A percentile compares a stretch with the other conserved stretches of the same genome.
Evolutionary conservation across 441 rosid species (phyloP).

Genomic region (Adansonia gregorii): DNA sequence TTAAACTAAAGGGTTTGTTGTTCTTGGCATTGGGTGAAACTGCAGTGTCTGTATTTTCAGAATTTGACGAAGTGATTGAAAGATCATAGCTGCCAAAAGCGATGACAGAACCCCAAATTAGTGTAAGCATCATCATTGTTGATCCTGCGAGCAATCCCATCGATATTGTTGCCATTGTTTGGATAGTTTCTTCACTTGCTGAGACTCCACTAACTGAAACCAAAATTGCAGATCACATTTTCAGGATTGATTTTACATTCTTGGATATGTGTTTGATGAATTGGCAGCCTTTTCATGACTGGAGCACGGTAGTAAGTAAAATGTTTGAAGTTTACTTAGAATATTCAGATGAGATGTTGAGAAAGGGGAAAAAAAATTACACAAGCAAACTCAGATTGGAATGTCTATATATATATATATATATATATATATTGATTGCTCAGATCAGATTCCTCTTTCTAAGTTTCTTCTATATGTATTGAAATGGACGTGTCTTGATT

Average conservation of each 20-base stretch:
- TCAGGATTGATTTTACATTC: not conserved
- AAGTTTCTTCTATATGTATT: too few relatives aligned
- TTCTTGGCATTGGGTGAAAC: constrained; percentile 28
- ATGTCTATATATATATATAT: too few relatives aligned
- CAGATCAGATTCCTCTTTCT: too few relatives aligned
- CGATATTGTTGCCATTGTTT: constrained; percentile 42
- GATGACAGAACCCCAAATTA: constrained; percentile 49
- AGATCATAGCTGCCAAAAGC: constrained; percentile 50
- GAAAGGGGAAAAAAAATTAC: too few relatives aligned
- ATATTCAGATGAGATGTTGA: not conserved
- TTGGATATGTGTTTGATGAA: not conserved
- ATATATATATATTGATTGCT: too few relatives aligned
- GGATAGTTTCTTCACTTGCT: constrained; percentile 34
- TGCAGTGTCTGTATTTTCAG: constrained; percentile 4
- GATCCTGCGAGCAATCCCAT: constrained; percentile 59
- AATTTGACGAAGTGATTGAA: constrained; percentile 23
- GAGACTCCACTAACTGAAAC: constrained; percentile 35
- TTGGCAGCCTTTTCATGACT: not conserved
- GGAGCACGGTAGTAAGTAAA: not conserved
- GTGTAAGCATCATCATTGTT: constrained; percentile 44
- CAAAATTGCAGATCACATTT: not conserved
- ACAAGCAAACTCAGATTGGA: too few relatives aligned
- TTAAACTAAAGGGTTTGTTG: constrained; percentile 38
- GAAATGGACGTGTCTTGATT: not conserved
- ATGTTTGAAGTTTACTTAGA: not conserved